Conservation (phyloP, 2,329 filamentous ascomycete genomes). For the Calcarisporium arbuscula region DNA sequence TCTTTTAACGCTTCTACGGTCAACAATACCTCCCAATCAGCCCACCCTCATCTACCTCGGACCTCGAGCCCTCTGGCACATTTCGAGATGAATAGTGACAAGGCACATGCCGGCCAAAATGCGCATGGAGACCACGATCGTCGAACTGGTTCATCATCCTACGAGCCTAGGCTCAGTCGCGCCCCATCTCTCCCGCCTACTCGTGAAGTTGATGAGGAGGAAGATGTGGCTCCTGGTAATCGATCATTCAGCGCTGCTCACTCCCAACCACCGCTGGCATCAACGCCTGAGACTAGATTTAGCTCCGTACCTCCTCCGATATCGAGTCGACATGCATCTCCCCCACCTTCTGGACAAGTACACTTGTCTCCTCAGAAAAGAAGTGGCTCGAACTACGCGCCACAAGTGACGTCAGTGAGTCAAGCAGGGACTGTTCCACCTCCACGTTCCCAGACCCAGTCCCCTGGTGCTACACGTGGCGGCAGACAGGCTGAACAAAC, state of each 20-base stretch:
- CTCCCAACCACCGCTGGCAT: slow-evolving; percentile 21
- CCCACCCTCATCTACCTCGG: slow-evolving; percentile 53
- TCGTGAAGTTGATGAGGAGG: slow-evolving; percentile 56
- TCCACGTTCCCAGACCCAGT: slow-evolving; percentile 55
- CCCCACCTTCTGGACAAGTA: slow-evolving; percentile 37
- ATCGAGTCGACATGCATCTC: slow-evolving; percentile 40
- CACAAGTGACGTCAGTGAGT: slow-evolving; percentile 27
- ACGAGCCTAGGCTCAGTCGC: slow-evolving; percentile 48
- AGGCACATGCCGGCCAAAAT: slow-evolving; percentile 16
- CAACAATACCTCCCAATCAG: slow-evolving; percentile 34
- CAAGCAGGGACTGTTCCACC: slow-evolving; percentile 46
- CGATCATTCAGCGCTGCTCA: slow-evolving; percentile 20
- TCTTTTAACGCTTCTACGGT: slow-evolving; percentile 32
- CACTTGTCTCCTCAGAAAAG: slow-evolving; percentile 52
- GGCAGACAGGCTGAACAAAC: slow-evolving; percentile 24
- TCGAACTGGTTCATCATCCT: slow-evolving; percentile 45
- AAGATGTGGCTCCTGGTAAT: slow-evolving; percentile 24
- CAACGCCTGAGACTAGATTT: no score
- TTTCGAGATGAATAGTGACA: slow-evolving; percentile 47
- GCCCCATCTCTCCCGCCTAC: slow-evolving; percentile 55
- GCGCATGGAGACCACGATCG: slow-evolving; percentile 38
- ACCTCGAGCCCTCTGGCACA: slow-evolving; percentile 62
- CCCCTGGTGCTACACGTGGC: slow-evolving; percentile 44
- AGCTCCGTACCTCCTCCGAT: slow-evolving; percentile 27
- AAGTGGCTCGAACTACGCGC: slow-evolving; percentile 43